phyloP scores from a whole-genome alignment of 805 yeast genomes.

The Ogataea zsoltii region DNA sequence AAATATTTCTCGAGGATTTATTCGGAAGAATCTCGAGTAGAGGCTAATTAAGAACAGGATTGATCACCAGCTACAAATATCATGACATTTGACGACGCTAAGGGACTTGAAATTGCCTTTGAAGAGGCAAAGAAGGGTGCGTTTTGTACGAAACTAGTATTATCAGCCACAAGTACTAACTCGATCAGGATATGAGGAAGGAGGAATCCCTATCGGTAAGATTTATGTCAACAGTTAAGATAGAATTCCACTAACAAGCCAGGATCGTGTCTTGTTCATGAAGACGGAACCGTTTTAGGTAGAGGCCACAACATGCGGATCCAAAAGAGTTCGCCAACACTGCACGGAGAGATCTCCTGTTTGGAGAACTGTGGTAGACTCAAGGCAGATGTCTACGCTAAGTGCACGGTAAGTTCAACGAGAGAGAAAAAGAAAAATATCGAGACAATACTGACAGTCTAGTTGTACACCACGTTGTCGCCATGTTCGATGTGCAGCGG shows the following conservation, averaged over 20 bases:
- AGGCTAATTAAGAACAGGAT: no score
- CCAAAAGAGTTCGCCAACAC: conserved; percentile 78
- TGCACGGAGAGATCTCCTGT: conserved; percentile 92
- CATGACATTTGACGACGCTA: conserved; percentile 60
- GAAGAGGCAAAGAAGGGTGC: conserved; percentile 67
- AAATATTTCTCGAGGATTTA: no score
- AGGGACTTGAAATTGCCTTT: conserved; percentile 68
- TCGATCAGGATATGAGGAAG: conserved; percentile 61
- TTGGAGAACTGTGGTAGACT: conserved; percentile 90
- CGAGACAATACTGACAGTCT: conserved; percentile 14
- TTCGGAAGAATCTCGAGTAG: no score
- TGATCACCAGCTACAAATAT: no score
- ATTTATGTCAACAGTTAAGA: no score
- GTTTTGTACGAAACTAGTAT: conserved; percentile 16
- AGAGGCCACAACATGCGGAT: conserved; percentile 89
- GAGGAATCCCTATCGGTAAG: conserved; percentile 83
- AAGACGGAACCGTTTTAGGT: conserved; percentile 81
- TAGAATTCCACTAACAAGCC: neutral
- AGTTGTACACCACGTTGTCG: conserved; percentile 83
- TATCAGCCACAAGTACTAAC: conserved; percentile 7
- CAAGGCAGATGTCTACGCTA: conserved; percentile 73
- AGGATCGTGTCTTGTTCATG: conserved; percentile 71
- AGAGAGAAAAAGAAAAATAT: no score
- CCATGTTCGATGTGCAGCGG: conserved; percentile 98
- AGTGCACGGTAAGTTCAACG: conserved; percentile 56